Conservation (phyloP, 148 eudicot genomes). For the Salicornia ramosissima region DNA sequence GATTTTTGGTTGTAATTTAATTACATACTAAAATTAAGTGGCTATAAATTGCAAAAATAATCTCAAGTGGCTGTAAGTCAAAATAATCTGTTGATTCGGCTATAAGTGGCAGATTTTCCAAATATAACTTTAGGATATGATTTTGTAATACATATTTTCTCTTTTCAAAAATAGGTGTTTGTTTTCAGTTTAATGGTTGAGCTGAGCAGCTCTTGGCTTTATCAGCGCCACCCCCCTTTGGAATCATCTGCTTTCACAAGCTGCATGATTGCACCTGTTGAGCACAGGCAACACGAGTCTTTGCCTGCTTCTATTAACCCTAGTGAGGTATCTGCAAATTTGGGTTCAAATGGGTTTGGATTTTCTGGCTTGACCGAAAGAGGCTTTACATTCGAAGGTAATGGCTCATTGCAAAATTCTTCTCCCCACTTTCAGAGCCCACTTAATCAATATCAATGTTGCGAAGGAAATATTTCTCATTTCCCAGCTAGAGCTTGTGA, state of each 20-base stretch:
- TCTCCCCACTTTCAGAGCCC: conserved; percentile 25
- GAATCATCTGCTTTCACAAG: conserved; percentile 28
- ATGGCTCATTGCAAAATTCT: conserved; percentile 18
- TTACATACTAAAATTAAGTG: too few species aligned
- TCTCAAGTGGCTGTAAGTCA: too few species aligned
- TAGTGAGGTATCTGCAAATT: conserved; percentile 27
- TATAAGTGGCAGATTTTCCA: too few species aligned
- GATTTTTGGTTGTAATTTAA: too few species aligned
- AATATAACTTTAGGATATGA: too few species aligned
- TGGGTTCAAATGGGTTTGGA: conserved; percentile 31
- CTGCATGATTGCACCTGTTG: conserved; percentile 34
- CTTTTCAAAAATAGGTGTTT: conserved; percentile 36
- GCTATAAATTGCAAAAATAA: too few species aligned
- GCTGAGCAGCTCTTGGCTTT: conserved; percentile 32
- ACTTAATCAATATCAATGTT: conserved; percentile 20
- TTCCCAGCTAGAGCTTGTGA: conserved; percentile 18
- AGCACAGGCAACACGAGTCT: conserved; percentile 30
- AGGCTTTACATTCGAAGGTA: conserved; percentile 27
- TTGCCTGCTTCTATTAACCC: conserved; percentile 36
- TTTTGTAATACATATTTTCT: not conserved
- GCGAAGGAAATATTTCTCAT: conserved; percentile 22
- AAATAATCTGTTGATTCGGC: too few species aligned
- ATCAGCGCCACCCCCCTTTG: conserved; percentile 43
- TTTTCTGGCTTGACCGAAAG: conserved; percentile 24
- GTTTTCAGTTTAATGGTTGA: conserved; percentile 53